These are phyloP conservation scores for Rhypophila decipiens DNA, from an alignment of 495 filamentous ascomycete species.

Conservation along the genomic window DNA sequence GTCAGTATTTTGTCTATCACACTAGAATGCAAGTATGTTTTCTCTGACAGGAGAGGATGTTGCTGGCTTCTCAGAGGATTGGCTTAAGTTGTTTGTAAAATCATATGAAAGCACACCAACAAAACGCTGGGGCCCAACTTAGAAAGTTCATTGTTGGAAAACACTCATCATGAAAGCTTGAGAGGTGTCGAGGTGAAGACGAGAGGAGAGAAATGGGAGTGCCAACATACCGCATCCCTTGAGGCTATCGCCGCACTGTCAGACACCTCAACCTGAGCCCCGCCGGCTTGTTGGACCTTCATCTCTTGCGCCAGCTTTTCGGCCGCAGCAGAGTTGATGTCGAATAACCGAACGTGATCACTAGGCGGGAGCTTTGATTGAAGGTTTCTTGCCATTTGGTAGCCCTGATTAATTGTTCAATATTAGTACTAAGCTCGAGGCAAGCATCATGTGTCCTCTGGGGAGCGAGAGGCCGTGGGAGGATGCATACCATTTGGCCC, in stretches of 20 bases:
- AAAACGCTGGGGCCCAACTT: constrained; percentile 34
- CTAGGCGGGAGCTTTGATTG: constrained; percentile 64
- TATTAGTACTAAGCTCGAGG: background rate
- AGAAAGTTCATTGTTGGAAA: constrained; percentile 43
- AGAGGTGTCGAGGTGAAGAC: background rate
- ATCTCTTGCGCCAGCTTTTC: constrained; percentile 57
- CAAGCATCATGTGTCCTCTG: too few species aligned
- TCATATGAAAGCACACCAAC: constrained; percentile 20
- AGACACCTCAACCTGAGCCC: constrained; percentile 51
- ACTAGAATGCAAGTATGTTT: too few species aligned
- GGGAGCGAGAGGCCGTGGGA: too few species aligned
- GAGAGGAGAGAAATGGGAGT: background rate
- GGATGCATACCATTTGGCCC: constrained; percentile 69
- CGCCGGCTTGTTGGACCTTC: constrained; percentile 39
- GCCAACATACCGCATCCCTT: constrained; percentile 62
- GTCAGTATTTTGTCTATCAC: too few species aligned
- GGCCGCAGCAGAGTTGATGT: constrained; percentile 61
- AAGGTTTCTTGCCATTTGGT: constrained; percentile 84
- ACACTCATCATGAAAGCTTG: constrained; percentile 45
- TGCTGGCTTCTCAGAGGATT: constrained; percentile 21
- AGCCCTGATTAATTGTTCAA: constrained; percentile 42
- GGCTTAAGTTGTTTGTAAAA: constrained; percentile 43
- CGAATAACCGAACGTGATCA: constrained; percentile 65
- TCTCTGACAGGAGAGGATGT: too few species aligned
- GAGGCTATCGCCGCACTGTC: constrained; percentile 54